Conservation (phyloP, 768 basidiomycete genomes). For the Kwoniella sp. region DNA sequence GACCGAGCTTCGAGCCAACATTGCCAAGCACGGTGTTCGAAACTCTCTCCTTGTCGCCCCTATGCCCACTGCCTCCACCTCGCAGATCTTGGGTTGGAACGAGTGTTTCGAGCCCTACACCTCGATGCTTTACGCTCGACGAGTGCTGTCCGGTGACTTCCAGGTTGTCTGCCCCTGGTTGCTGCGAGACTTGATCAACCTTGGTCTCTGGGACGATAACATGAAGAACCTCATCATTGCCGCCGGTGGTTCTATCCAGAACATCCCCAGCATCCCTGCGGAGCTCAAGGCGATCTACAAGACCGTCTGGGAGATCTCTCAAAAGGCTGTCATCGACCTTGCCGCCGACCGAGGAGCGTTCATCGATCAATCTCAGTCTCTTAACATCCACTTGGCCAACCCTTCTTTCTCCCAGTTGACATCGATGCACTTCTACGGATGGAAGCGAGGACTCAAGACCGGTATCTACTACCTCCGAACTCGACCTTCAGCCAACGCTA, state of each 20-base stretch:
- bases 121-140: constrained; percentile 97
- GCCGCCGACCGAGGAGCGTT: constrained; percentile 98
- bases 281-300: constrained; percentile 98
- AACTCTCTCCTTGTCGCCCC: constrained; percentile 90
- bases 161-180: constrained; percentile 99
- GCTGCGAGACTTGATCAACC: constrained; percentile 94
- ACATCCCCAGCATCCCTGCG: constrained; percentile 82
- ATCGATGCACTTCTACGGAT: constrained; percentile 72
- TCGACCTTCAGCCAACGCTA: constrained; percentile 89
- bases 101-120: constrained; percentile 99
- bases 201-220: constrained; percentile 92
- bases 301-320: constrained; percentile 99
- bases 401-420: constrained; percentile 84
- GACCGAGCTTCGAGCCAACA: constrained; percentile 80
- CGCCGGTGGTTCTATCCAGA: constrained; percentile 76
- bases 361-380: constrained; percentile 90
- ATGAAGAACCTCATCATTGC: constrained; percentile 99
- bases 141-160: constrained; percentile 99
- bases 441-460: constrained; percentile 99
- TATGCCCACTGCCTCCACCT: constrained; percentile 99
- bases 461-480: constrained; percentile 96
- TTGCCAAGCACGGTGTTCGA: constrained; percentile 75
- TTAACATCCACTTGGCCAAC: constrained; percentile 88
- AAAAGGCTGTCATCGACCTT: constrained; percentile 97
- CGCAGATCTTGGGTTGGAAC: constrained; percentile 96